These are phyloP conservation scores for Trematosphaeria pertusa DNA, from an alignment of 2,329 filamentous ascomycete species.

Conservation along the genomic window DNA sequence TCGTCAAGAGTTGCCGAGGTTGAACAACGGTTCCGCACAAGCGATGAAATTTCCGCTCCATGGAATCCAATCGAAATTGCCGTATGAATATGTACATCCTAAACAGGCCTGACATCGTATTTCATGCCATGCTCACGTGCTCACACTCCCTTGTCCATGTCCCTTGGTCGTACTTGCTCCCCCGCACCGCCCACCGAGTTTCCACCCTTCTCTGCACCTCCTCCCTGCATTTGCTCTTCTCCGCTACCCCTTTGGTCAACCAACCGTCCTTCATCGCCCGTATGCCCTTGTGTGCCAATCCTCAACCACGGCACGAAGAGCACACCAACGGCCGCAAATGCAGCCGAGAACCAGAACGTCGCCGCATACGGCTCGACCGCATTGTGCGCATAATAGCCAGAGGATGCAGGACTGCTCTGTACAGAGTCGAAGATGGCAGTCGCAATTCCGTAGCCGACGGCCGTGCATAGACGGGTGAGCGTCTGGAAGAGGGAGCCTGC, in stretches of 20 bases:
- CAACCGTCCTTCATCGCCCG: constrained; percentile 33
- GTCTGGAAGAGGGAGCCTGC: constrained; percentile 74
- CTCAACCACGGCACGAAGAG: constrained; percentile 60
- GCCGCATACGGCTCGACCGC: constrained; percentile 59
- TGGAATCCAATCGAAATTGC: no score
- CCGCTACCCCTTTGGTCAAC: background rate
- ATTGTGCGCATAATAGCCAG: constrained; percentile 53
- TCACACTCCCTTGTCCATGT: no score
- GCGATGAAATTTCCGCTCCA: no score
- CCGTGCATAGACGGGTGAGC: constrained; percentile 65
- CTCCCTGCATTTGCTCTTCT: background rate
- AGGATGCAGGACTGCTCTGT: constrained; percentile 35
- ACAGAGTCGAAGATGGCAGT: constrained; percentile 66
- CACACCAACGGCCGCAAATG: constrained; percentile 53
- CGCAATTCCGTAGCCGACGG: constrained; percentile 66
- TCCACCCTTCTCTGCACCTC: background rate
- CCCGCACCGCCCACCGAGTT: no score
- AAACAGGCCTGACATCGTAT: no score
- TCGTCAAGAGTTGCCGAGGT: no score
- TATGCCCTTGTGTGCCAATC: constrained; percentile 61
- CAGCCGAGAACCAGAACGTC: constrained; percentile 59
- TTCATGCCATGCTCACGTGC: no score
- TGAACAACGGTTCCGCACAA: no score
- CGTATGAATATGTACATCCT: no score
- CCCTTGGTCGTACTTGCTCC: no score